phyloP scores from a whole-genome alignment of 805 yeast genomes.

The Yamadazyma paraphyllophila region DNA sequence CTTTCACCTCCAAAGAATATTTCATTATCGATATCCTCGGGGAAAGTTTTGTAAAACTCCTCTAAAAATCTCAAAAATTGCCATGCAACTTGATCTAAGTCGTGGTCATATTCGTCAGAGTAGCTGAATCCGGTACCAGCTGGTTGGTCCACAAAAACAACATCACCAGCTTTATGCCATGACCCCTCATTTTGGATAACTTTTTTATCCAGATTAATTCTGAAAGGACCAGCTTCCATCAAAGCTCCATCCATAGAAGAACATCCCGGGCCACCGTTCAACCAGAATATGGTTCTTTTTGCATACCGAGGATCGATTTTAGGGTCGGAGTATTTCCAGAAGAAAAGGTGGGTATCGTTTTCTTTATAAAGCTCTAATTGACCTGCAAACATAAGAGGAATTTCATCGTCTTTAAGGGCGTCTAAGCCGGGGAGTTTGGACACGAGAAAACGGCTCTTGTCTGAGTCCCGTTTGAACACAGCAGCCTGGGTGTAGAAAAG shows the following conservation, averaged over 20 bases:
- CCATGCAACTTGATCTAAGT: conserved; percentile 53
- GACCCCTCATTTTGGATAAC: conserved; percentile 65
- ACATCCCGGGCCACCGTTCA: conserved; percentile 98
- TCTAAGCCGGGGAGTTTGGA: conserved; percentile 36
- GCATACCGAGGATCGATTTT: conserved; percentile 27
- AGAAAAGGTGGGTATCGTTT: conserved; percentile 61
- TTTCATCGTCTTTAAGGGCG: conserved; percentile 29
- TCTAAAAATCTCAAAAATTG: conserved; percentile 67
- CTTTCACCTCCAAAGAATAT: conserved; percentile 90
- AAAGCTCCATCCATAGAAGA: conserved; percentile 97
- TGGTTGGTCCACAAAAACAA: conserved; percentile 92
- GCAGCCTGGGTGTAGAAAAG: neutral
- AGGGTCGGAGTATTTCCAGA: conserved; percentile 64
- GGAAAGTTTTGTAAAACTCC: conserved; percentile 67
- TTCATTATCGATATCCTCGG: conserved; percentile 63
- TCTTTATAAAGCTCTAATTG: conserved; percentile 57
- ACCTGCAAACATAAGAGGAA: conserved; percentile 63
- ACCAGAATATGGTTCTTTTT: conserved; percentile 70
- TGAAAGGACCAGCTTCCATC: conserved; percentile 87
- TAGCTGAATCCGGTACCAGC: conserved; percentile 88
- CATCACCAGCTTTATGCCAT: conserved; percentile 78
- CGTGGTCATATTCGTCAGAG: conserved; percentile 52
- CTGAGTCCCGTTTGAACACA: conserved; percentile 6
- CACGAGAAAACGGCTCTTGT: conserved; percentile 20
- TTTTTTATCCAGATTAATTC: conserved; percentile 47